These are phyloP conservation scores for Russula dissimulans DNA, from an alignment of 768 basidiomycete species.

Conservation along the genomic window DNA sequence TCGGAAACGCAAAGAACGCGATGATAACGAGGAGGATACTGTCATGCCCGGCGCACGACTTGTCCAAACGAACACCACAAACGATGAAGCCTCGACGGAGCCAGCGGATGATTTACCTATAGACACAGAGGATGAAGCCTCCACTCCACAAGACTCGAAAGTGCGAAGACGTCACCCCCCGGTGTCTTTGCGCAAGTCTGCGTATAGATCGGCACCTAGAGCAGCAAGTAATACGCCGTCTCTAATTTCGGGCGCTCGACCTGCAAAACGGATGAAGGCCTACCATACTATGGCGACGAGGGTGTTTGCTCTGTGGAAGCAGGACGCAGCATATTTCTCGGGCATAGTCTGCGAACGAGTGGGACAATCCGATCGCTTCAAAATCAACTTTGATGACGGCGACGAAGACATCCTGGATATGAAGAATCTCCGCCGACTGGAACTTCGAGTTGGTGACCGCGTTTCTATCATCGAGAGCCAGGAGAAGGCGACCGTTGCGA, in stretches of 20 bases:
- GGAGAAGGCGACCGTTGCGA: constrained; percentile 25
- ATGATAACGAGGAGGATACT: not conserved
- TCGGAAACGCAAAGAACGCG: not conserved
- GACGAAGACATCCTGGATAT: constrained; percentile 39
- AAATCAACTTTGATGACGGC: constrained; percentile 60
- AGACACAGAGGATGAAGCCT: constrained; percentile 20
- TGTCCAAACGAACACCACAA: constrained; percentile 19
- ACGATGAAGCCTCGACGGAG: constrained; percentile 35
- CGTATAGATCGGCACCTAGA: constrained; percentile 19
- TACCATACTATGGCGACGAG: constrained; percentile 34
- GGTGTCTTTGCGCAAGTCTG: constrained; percentile 22
- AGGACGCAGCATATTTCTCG: constrained; percentile 50
- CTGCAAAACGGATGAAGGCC: constrained; percentile 19
- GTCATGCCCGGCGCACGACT: not conserved
- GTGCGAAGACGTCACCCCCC: constrained; percentile 22
- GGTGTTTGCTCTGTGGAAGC: constrained; percentile 64
- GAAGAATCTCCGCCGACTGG: constrained; percentile 44
- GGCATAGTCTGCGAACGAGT: constrained; percentile 40
- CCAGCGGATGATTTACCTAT: constrained; percentile 35
- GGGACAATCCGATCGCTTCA: constrained; percentile 29
- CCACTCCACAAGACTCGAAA: constrained; percentile 10
- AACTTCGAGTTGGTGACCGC: constrained; percentile 46
- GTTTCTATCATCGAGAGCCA: constrained; percentile 33
- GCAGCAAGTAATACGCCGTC: constrained; percentile 22
- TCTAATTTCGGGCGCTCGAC: constrained; percentile 12